phyloP scores from a whole-genome alignment of 345 rosid genomes.

The Odontarrhena argentea region DNA sequence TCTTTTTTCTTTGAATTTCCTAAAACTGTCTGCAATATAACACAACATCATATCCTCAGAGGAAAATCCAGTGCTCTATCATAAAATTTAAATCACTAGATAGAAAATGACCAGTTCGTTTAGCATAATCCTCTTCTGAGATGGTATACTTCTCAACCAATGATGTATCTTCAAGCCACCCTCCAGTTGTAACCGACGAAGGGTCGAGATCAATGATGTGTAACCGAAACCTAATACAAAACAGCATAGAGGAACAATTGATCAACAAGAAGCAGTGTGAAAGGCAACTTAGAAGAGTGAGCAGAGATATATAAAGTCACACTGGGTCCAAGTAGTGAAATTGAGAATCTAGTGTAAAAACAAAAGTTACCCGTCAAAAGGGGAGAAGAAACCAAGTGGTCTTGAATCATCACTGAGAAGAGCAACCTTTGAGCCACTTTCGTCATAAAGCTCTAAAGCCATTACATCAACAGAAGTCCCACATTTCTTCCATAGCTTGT shows the following conservation, averaged over 20 bases:
- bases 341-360: not conserved
- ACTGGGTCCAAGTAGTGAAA: not conserved
- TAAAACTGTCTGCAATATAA: constrained; percentile 64
- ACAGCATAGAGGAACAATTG: constrained; percentile 19
- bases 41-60: constrained; percentile 14
- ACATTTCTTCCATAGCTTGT: constrained; percentile 89
- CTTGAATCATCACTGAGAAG: constrained; percentile 56
- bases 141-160: constrained; percentile 79
- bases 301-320: not conserved
- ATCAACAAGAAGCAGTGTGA: not conserved
- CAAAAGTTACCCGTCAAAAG: constrained; percentile 65
- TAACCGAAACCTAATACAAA: constrained; percentile 61
- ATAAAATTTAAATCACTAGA: constrained; percentile 9
- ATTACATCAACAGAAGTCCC: constrained; percentile 77
- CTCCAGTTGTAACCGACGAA: constrained; percentile 85
- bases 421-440: constrained; percentile 59
- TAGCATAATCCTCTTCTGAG: constrained; percentile 79
- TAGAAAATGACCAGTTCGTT: constrained; percentile 54
- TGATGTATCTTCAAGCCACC: constrained; percentile 96
- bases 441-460: constrained; percentile 82
- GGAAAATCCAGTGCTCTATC: not conserved
- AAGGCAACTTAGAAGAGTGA: constrained; percentile 2
- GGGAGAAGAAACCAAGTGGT: constrained; percentile 80
- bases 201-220: constrained; percentile 87
- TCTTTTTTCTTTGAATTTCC: constrained; percentile 77